Evolutionary conservation across 2,329 filamentous ascomycete species (phyloP), one percentile per base, ranked within the genome.

Genomic region (Xylariaceae sp.): DNA sequence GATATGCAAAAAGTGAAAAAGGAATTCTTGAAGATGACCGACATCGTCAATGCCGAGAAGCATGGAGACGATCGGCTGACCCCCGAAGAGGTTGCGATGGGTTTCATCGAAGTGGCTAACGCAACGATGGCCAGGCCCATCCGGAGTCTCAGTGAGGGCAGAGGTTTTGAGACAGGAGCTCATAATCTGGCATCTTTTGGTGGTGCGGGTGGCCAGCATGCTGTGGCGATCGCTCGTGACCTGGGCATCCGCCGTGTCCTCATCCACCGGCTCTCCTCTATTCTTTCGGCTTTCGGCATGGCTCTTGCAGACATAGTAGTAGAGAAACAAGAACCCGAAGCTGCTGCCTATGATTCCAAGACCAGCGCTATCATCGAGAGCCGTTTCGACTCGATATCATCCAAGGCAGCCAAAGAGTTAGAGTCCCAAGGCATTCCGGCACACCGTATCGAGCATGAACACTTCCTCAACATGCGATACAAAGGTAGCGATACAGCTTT

Each of bases 41-140:
- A 57, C 2, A 53, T 61, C 3, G 66, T 74, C 46, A 73, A 73
- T 40, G 37, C 46, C n/a, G 62, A 65, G 24, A 49, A 57, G 19
- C 44, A 53, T 2, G 52, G 55, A 12, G 51, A 54, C 37, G 39
- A 47, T 55, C 6, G 54, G 58, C 51, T 66, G 2, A 56, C 60
- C 0, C 37, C 59, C 0, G 60, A 67, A 35, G 61, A 64, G 9
- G 61, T 68, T 26, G 84, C 85, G 0, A 80, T 81, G 49, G 86
- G 85, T 0, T 88, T 88, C 53, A 74, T 89, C 56, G 80, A 85
- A 47, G 81, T 88, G 34, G 83, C 84, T 2, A 87, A 88, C 50
- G 83, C 86, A 60, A 81, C 83, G 0, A 88, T 88, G 83, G 83
- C 79, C 3, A 69, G 85, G 28, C 85, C 86, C 0, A 89, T 89